Base-by-base conservation (phyloP, 1,284 basidiomycete species). In the Tilletia indica region DNA sequence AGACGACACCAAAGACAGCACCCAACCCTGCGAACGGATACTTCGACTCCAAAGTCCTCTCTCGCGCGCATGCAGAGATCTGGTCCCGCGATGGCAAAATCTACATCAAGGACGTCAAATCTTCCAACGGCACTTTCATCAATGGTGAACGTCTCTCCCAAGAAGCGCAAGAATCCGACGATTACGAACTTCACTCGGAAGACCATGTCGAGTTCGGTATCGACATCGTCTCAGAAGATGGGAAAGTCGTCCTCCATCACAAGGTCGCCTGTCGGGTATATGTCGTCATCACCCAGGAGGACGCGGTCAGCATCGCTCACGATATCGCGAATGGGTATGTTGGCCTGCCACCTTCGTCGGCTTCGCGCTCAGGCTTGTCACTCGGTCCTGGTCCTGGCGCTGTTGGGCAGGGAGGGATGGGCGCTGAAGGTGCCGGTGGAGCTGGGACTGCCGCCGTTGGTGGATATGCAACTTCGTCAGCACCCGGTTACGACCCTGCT, bases 181-280 rank as follows among this genome's bases (percentile, higher is more conserved):
- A 94, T 0, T 96, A 90, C 77, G 93, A 97, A 85, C 89, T 99
- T 56, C 95, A 97, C 87, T 91, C 90, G 64, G 95, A 97, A 80
- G 95, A 98, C 83, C 91, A 95, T 76, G 91, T 93, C 61, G 95
- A 98, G 89, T 97, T 97, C 83, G 95, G 96, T 73, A 99, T 99
- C 84, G 97, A 99, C 86, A 99, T 99, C 75, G 92, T 97, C 71
- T 93, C 93, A 74, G 96, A 99, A 83, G 97, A 99, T 87, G 97
- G 97, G 88, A 94, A 94, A 86, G 94, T 94, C 0, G 94, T 97
- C 75, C 91, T 99, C 67, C 96, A 99, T 85, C 95, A 98, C 87
- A 98, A 98, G 85, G 97, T 99, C 51, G 93, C 96, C 11, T 94
- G 94, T 14, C 92, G 93, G 58, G 93, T 94, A 45, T 90, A 94